Base-by-base conservation (phyloP, 2,329 filamentous ascomycete genomes). In the Cladosporium oxysporum region DNA sequence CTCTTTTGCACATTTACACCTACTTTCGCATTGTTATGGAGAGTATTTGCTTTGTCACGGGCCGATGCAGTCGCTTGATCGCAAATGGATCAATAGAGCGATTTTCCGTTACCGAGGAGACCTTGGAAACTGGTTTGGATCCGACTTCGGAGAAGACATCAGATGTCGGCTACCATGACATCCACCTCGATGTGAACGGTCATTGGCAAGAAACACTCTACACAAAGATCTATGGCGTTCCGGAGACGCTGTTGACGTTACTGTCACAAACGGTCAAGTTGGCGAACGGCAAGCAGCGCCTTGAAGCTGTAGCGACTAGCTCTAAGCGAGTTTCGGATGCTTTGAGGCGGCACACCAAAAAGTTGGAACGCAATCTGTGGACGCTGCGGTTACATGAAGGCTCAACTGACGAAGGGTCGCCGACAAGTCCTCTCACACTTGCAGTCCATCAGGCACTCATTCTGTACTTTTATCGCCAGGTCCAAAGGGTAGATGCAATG, bases 181-280 rank as follows among this genome's bases (percentile, higher is more conserved):
- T 62, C 5, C 59, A 62, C 18, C 44, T 62, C 10, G 44, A 62
- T 49, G 26, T 37, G 41, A 50, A 49, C 18, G 59, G 59, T 5
- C 18, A 21, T 18, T 62, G 59, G 59, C 41, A 49, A 29, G 47
- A 52, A n/a, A 62, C 59, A 1, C 59, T 62, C 44, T 62, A 50
- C 47, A 62, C 59, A 26, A 52, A 62, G 44, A 49, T 62, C 44
- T 62, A 62, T 44, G 59, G 59, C 11, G 31, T 62, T n/a, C 59
- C 59, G 6, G 59, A 62, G 44, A 62, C 59, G 6, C 14, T 62
- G 1, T 33, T 62, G 44, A 62, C 59, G 18, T 29, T 62, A 26
- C 26, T 62, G 41, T 62, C 59, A 29, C 59, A 62, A 37, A 62
- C 59, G 2, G 47, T 62, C 14, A 62, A 52, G 44, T 31, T 62